Evolutionary conservation across 352 stramenopile genomes (phyloP).

Genomic region (Phytophthora kernoviae): DNA sequence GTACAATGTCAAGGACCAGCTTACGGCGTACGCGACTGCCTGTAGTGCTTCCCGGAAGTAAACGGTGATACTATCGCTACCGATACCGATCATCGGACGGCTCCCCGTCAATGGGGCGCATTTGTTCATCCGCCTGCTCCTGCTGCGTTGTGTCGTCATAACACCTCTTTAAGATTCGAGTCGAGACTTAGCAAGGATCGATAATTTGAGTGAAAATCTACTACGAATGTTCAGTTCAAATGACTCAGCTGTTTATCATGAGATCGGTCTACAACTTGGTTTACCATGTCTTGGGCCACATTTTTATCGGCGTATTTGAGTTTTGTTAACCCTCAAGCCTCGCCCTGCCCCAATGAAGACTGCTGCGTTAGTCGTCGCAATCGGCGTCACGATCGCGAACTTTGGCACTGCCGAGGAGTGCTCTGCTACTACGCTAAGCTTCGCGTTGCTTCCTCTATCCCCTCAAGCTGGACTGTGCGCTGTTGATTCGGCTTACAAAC

Average conservation of each 20-base stretch:
- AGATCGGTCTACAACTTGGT: conserved; percentile 15
- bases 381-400: conserved; percentile 22
- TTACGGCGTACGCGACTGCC: conserved; percentile 25
- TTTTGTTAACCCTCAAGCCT: conserved; percentile 1
- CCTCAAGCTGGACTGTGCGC: conserved; percentile 29
- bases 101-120: conserved; percentile 7
- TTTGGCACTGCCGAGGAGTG: conserved; percentile 32
- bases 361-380: conserved; percentile 11
- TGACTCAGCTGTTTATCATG: conserved; percentile 19
- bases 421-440: conserved; percentile 30
- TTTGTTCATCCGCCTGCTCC: not conserved
- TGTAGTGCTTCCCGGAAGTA: conserved; percentile 28
- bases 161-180: too few species aligned
- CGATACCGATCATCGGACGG: not conserved
- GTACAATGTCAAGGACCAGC: conserved; percentile 33
- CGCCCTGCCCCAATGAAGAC: conserved; percentile 33
- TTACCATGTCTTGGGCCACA: conserved; percentile 1
- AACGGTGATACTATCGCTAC: not conserved
- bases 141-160: too few species aligned
- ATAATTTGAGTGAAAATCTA: not conserved
- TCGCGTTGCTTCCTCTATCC: conserved; percentile 38
- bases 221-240: not conserved
- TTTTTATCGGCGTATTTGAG: conserved; percentile 10
- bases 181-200: not conserved
- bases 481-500: conserved; percentile 35